Evolutionary conservation across 352 stramenopile species (phyloP).

Genomic region (Aphanomyces cochlioides): DNA sequence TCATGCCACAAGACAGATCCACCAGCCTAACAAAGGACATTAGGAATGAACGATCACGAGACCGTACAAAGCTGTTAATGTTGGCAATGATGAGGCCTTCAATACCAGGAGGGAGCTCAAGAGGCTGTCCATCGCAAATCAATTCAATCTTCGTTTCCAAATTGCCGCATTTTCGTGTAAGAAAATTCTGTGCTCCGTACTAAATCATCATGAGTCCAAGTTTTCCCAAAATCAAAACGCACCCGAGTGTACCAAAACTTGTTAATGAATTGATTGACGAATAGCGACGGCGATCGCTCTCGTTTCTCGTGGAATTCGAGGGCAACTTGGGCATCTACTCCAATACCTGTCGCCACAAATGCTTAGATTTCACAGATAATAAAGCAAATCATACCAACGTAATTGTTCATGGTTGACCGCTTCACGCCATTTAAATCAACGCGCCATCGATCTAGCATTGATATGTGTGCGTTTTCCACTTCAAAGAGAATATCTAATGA

Average conservation of each 20-base stretch:
- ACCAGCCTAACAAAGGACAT: constrained; percentile 41
- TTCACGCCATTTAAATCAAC: constrained; percentile 70
- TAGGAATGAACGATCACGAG: not conserved
- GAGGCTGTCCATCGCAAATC: constrained; percentile 70
- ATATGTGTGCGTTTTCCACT: constrained; percentile 68
- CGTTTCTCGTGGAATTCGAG: constrained; percentile 89
- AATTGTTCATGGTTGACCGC: constrained; percentile 72
- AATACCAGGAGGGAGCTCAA: constrained; percentile 64
- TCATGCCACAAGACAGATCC: constrained; percentile 86
- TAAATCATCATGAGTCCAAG: constrained; percentile 22
- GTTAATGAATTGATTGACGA: constrained; percentile 88
- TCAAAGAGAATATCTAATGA: constrained; percentile 50
- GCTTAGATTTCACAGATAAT: not conserved
- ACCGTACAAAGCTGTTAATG: constrained; percentile 72
- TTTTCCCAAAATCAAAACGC: not conserved
- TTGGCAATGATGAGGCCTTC: constrained; percentile 86
- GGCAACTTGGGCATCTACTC: constrained; percentile 87
- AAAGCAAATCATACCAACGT: constrained; percentile 38
- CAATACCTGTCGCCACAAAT: constrained; percentile 42
- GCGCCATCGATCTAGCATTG: constrained; percentile 68
- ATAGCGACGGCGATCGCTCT: constrained; percentile 79
- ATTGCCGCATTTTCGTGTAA: constrained; percentile 78
- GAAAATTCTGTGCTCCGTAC: constrained; percentile 82
- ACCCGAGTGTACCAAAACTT: constrained; percentile 86
- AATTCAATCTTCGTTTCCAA: constrained; percentile 71